phyloP scores from a whole-genome alignment of 169 alveolate genomes.

The Babesia ovata region DNA sequence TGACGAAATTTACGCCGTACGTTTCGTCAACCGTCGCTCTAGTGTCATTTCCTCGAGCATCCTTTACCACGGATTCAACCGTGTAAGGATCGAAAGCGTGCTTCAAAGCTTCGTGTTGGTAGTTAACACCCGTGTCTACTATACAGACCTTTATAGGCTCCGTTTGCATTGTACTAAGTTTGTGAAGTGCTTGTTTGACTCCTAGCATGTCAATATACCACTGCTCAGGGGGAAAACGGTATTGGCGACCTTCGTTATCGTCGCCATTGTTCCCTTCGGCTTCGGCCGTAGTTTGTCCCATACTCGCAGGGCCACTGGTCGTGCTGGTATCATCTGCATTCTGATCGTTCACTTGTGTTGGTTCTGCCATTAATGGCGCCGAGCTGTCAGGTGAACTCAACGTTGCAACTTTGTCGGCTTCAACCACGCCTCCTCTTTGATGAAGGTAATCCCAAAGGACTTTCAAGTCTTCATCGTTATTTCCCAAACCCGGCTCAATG shows the following conservation, averaged over 20 bases:
- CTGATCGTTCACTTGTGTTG: too few relatives aligned
- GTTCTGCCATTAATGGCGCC: too few relatives aligned
- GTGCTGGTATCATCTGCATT: too few relatives aligned
- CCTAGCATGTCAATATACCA: conserved; percentile 14
- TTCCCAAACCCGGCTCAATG: conserved; percentile 3
- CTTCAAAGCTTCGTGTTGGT: conserved; percentile 80
- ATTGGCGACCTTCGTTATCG: background rate
- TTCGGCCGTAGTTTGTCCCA: too few relatives aligned
- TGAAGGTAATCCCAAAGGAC: background rate
- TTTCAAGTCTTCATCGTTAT: background rate
- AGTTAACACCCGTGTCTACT: conserved; percentile 87
- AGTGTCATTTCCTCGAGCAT: conserved; percentile 76
- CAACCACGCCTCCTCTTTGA: background rate
- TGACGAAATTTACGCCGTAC: conserved; percentile 77
- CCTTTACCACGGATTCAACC: too few relatives aligned
- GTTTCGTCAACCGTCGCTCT: conserved; percentile 80
- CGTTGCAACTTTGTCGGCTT: background rate
- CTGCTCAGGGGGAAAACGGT: conserved; percentile 11
- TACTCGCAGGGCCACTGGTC: too few relatives aligned
- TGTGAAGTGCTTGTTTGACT: background rate
- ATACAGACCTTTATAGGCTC: conserved; percentile 56
- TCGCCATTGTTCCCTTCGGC: background rate
- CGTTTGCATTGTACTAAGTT: background rate
- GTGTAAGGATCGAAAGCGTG: conserved; percentile 77
- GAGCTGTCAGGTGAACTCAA: background rate